A percentile compares a stretch with the other conserved stretches of the same genome.
These are phyloP conservation scores for Rhizophora apiculata DNA, from an alignment of 345 rosid genomes.

Conservation along the genomic window DNA sequence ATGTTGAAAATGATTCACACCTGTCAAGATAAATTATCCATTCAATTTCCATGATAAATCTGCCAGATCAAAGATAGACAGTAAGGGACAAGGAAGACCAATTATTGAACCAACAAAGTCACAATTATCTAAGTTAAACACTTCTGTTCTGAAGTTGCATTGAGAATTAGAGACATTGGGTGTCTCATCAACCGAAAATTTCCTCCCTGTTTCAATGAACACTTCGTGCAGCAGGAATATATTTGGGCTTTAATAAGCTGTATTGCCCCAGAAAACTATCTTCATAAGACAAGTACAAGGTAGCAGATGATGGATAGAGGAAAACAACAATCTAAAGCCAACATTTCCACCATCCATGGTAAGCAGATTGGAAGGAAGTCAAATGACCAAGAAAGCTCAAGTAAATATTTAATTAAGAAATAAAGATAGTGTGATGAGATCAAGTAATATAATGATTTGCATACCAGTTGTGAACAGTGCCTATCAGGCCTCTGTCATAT, in stretches of 20 bases:
- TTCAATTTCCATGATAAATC: not conserved
- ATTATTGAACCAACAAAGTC: not conserved
- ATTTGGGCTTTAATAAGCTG: not conserved
- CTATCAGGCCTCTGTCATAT: constrained; percentile 84
- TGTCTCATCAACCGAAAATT: too few relatives aligned
- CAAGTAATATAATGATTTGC: not conserved
- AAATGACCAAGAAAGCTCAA: not conserved
- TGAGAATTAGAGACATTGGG: not conserved
- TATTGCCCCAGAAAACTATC: too few relatives aligned
- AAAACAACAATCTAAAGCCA: not conserved
- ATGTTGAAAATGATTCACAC: constrained; percentile 86
- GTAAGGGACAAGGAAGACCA: not conserved
- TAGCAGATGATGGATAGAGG: not conserved
- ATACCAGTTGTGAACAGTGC: constrained; percentile 77
- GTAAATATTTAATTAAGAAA: too few relatives aligned
- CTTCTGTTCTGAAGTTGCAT: too few relatives aligned
- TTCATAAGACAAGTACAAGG: too few relatives aligned
- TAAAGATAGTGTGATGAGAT: not conserved
- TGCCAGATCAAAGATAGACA: not conserved
- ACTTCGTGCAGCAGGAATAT: not conserved
- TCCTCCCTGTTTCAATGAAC: not conserved
- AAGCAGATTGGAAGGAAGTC: not conserved
- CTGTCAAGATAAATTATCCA: constrained; percentile 31
- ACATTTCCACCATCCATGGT: not conserved
- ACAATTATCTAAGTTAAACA: not conserved